Conservation (phyloP, 345 rosid species). For the Zanthoxylum bungeanum region DNA sequence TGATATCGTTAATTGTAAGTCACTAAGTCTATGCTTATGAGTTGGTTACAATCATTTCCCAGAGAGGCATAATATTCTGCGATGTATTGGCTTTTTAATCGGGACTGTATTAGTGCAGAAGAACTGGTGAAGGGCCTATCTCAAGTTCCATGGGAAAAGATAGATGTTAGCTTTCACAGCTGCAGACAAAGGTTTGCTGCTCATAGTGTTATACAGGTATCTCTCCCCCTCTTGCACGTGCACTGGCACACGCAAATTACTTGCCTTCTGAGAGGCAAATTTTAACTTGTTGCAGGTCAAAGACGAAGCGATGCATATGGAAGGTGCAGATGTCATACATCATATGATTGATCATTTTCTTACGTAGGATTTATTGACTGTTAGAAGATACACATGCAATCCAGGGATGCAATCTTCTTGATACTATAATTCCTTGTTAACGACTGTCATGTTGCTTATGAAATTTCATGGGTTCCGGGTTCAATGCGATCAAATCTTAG, state of each 20-base stretch:
- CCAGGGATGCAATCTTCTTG: slow-evolving; percentile 5
- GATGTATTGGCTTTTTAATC: background rate
- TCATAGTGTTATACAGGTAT: slow-evolving; percentile 95
- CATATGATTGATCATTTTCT: slow-evolving; percentile 83
- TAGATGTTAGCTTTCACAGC: slow-evolving; percentile 89
- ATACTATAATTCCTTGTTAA: background rate
- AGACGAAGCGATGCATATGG: slow-evolving; percentile 61
- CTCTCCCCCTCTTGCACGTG: slow-evolving; percentile 12
- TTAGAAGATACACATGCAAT: background rate
- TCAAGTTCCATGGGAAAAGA: slow-evolving; percentile 88
- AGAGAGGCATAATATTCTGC: background rate
- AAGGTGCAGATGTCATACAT: slow-evolving; percentile 88
- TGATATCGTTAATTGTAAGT: background rate
- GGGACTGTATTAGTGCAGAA: slow-evolving; percentile 48
- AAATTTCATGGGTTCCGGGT: slow-evolving; percentile 10
- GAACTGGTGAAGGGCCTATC: slow-evolving; percentile 77
- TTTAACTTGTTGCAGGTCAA: slow-evolving; percentile 54
- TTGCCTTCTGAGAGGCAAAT: background rate
- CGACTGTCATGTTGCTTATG: background rate
- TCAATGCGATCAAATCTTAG: background rate
- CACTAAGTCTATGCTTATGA: background rate
- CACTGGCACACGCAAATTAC: background rate
- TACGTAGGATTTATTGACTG: slow-evolving; percentile 22
- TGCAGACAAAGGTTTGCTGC: slow-evolving; percentile 86
- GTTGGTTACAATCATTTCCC: background rate